Evolutionary conservation across 495 filamentous ascomycete species (phyloP).

Genomic region (Pseudomonodictys pantanalensis): DNA sequence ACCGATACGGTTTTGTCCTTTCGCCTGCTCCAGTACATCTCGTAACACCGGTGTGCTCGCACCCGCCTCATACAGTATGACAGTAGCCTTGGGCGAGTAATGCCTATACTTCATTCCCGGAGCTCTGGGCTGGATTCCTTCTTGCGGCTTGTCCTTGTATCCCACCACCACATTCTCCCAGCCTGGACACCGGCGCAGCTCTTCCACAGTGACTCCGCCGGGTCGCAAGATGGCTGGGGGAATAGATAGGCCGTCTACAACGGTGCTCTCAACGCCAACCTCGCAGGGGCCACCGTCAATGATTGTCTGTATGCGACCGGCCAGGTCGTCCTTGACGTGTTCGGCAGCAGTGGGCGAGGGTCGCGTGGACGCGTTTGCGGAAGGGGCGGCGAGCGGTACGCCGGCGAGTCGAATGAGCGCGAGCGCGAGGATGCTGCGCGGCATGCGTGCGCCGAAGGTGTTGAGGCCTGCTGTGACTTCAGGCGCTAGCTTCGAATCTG

Average conservation of each 20-base stretch:
- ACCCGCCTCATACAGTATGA: conserved; percentile 71
- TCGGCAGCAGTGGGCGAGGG: conserved; percentile 85
- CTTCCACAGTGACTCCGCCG: conserved; percentile 86
- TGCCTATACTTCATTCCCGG: conserved; percentile 99
- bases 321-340: conserved; percentile 83
- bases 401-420: conserved; percentile 74
- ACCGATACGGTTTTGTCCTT: conserved; percentile 36
- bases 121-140: conserved; percentile 63
- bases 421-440: conserved; percentile 75
- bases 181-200: conserved; percentile 66
- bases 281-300: conserved; percentile 82
- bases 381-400: conserved; percentile 85
- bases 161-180: conserved; percentile 76
- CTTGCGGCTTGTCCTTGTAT: conserved; percentile 65
- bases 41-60: conserved; percentile 39
- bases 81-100: conserved; percentile 86
- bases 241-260: conserved; percentile 80
- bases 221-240: conserved; percentile 83
- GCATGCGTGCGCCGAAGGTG: conserved; percentile 91
- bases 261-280: conserved; percentile 94
- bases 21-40: conserved; percentile 31
- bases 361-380: conserved; percentile 88
- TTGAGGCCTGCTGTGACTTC: conserved; percentile 81
- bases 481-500: conserved; percentile 65
- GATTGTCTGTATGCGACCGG: conserved; percentile 81